Evolutionary conservation across 1,284 basidiomycete species (phyloP), one percentile per base, ranked within the genome.

Genomic region (Ganoderma meredithae): DNA sequence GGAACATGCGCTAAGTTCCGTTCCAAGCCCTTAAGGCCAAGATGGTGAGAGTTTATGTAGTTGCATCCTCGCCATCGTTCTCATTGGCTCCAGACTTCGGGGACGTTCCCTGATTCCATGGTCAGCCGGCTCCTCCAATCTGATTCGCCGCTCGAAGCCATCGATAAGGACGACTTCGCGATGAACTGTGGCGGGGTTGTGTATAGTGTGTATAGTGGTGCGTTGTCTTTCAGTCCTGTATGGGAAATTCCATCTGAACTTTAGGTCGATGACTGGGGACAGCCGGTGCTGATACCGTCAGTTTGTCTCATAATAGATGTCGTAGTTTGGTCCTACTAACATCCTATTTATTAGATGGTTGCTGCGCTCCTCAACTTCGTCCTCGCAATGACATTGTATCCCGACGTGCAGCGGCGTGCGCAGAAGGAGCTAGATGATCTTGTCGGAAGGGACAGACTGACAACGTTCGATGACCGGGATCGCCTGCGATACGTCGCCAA

Each of bases 351-450:
- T n/a, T n/a, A n/a, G n/a, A n/a, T n/a, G n/a, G n/a, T n/a, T n/a
- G n/a, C n/a, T n/a, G n/a, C n/a, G 0, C 72, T 85, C 67, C 78
- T 79, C 22, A 78, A 81, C 2, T 83, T 83, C 56, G 65, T 82
- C 40, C 69, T 83, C 33, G 81, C 79, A 15, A 82, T 83, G 83
- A 76, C 79, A 44, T 73, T 83, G 19, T 75, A 81, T 62, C 83
- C 83, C 1, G 75, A 82, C n/a, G 77, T 77, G 6, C 82, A 82
- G 65, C 71, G 73, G 40, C 77, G 75, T 39, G 82, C 81, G 3
- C 84, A 83, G 62, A 76, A 74, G 59, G 84, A 86, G 67, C 76
- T 86, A 3, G 83, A 85, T 55, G 63, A 72, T 0, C 77, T 82
- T 12, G 58, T 84, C 31, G 83, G 83, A 33, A 64, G 63, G 1